Evolutionary conservation across 208 protist genomes (phyloP), one percentile per base, ranked within the genome.

Genomic region (Wallacemonas collosoma): DNA sequence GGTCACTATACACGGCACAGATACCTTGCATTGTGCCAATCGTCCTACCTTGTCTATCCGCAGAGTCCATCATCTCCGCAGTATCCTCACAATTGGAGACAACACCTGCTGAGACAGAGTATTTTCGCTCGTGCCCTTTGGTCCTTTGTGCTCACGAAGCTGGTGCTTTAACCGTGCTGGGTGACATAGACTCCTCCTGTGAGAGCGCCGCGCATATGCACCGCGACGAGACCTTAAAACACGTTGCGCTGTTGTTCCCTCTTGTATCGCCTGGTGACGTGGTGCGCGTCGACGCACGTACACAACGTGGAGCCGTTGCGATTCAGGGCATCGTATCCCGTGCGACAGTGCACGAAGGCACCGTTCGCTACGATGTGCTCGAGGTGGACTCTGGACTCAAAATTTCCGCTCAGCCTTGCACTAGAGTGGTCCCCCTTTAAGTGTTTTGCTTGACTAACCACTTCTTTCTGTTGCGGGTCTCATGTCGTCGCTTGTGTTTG

Each of bases 371-470:
- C 63, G 86, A 88, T 71, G 73, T 87, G 17, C 73, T 80, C 36
- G 82, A 88, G 36, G 35, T 75, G 4, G 66, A 70, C 48, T 67
- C 79, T 51, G 41, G 63, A 67, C 40, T 76, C 5, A 38, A 84
- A 57, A 51, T 86, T 56, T 67, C 82, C 53, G 64, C 68, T 26
- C 73, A 86, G 35, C 77, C 71, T 2, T 88, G 86, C 71, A 76
- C 73, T 17, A 76, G 85, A 26, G 63, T 86, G 9, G 75, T 91
- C 11, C 86, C 86, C 17, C 66, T 91, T 9, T 88, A 83, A 60
- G 26, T 26, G 26, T 26, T 26, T 26, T 0, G 26, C 26, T 26
- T 26, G 26, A 26, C 26, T 26, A 26, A 26, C 26, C 26, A 26
- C 26, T 26, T 26, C 26, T 26, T 26, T 26, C 26, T 26, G 26